These are phyloP conservation scores for Vigna mungo DNA, from an alignment of 306 rosid species.

Conservation along the genomic window DNA sequence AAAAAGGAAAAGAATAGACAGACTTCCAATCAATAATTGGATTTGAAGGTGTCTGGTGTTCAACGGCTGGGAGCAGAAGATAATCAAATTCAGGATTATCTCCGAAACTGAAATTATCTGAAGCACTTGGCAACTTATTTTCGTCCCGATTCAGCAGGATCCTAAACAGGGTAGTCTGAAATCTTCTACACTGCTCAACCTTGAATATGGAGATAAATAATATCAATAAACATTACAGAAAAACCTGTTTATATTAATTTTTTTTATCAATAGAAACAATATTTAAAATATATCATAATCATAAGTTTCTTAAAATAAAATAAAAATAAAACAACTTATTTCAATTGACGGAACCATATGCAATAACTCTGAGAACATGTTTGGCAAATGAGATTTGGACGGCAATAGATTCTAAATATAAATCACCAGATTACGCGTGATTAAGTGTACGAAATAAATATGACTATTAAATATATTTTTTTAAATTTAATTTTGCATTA, in stretches of 20 bases:
- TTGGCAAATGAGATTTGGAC: too few relatives aligned
- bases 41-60: conserved; percentile 26
- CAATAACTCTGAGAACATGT: too few relatives aligned
- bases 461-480: too few relatives aligned
- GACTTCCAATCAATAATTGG: conserved; percentile 56
- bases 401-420: neutral
- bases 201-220: neutral
- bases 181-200: conserved; percentile 61
- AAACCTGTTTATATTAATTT: too few relatives aligned
- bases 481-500: too few relatives aligned
- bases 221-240: neutral
- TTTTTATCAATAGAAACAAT: too few relatives aligned
- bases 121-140: conserved; percentile 30
- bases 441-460: too few relatives aligned
- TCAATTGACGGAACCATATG: too few relatives aligned
- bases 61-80: conserved; percentile 71
- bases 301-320: too few relatives aligned
- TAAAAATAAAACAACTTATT: too few relatives aligned
- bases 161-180: conserved; percentile 59
- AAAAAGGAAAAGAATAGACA: conserved; percentile 47
- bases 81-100: conserved; percentile 57
- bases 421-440: neutral
- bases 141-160: conserved; percentile 45
- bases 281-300: too few relatives aligned
- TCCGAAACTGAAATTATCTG: conserved; percentile 43